Base-by-base conservation (phyloP, 2,329 filamentous ascomycete genomes). In the Cladosporium phlei region DNA sequence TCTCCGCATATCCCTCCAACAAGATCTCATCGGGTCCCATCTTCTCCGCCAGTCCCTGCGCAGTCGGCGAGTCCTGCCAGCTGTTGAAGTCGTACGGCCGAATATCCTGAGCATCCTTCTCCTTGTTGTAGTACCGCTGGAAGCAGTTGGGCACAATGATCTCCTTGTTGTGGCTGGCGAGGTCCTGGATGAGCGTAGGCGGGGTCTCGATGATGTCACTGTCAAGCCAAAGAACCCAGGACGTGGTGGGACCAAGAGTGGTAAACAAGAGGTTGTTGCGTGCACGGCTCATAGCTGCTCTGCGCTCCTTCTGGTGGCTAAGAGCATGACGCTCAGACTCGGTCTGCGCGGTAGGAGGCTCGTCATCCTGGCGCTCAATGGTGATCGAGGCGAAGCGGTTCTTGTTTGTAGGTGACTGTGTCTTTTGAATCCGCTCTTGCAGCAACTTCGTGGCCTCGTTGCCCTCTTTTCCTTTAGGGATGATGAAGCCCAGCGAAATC, bases 221-320 rank as follows among this genome's bases (percentile, higher is more conserved):
- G 63, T 98, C 93, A 22, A 98, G 76, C 93, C 93, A 98, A 19
- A 98, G 76, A 25, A 98, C 90, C 93, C 93, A 98, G 0, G 88
- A 93, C 0, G 89, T 96, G 10, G 82, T 78, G 1, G 90, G 90
- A 2, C 91, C 90, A 8, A 98, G 74, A 0, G 91, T 97, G 7
- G 93, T 96, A 71, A 97, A 98, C 21, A 98, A 78, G 7, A 98
- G 77, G 45, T 87, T 94, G 66, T 98, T 98, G 54, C 93, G 83
- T 28, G 93, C 91, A 61, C 88, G 86, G 60, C 88, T 84, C 93
- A 98, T 97, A 51, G 88, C 85, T 32, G 88, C 85, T 27, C 93
- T 80, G 10, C 93, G 82, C 5, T 74, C 76, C 69, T 94, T 95
- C 65, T 98, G 93, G 62, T 94, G 89, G 52, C 82, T 74, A 71